Evolutionary conservation across 169 alveolate genomes (phyloP).

Genomic region (Amoebophrya sp.): DNA sequence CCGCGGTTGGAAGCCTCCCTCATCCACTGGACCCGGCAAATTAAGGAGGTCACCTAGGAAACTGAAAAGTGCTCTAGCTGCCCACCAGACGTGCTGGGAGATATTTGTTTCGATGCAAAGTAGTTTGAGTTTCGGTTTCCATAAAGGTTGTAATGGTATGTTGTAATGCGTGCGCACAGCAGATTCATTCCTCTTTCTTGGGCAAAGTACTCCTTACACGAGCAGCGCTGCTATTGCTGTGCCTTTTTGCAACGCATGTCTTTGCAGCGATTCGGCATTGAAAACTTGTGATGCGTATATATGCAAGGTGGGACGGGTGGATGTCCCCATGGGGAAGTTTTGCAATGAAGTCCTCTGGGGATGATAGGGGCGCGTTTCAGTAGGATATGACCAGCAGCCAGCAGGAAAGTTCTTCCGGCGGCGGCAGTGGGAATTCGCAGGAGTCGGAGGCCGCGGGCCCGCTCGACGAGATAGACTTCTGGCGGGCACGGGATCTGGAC

Average conservation of each 20-base stretch:
- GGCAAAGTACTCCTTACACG: too few species aligned
- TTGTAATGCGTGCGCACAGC: too few species aligned
- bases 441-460: constrained; percentile 80
- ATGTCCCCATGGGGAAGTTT: constrained; percentile 39
- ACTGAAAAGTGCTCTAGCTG: neutral
- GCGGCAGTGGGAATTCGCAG: constrained; percentile 36
- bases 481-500: constrained; percentile 76
- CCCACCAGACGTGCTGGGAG: neutral
- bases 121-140: too few species aligned
- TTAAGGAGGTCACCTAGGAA: constrained; percentile 73
- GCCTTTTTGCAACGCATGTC: too few species aligned
- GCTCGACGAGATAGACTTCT: constrained; percentile 80
- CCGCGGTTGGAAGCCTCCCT: constrained; percentile 81
- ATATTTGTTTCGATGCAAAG: too few species aligned
- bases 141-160: too few species aligned
- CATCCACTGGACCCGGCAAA: constrained; percentile 87
- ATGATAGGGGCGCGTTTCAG: constrained; percentile 5
- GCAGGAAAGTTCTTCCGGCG: too few species aligned
- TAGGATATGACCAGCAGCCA: constrained; percentile 32
- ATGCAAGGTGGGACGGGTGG: too few species aligned
- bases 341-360: neutral
- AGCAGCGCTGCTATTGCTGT: too few species aligned
- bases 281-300: too few species aligned
- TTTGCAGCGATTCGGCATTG: too few species aligned
- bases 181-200: too few species aligned